Evolutionary conservation across 1,139 yeast species (phyloP).

Genomic region (Candida dubliniensis): DNA sequence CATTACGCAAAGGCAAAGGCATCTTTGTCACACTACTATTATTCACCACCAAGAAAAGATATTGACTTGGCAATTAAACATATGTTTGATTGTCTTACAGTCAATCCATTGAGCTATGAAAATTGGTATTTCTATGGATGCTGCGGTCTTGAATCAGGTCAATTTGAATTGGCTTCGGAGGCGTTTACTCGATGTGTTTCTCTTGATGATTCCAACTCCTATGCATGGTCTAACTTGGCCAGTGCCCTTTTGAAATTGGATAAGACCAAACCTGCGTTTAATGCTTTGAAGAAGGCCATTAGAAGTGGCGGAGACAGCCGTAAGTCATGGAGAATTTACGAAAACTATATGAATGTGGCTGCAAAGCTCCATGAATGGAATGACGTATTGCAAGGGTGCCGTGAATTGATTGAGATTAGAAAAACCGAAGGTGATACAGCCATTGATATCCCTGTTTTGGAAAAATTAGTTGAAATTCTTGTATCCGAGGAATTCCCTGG

Average conservation of each 20-base stretch:
- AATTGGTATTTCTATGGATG: conserved; percentile 96
- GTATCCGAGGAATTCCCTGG: conserved; percentile 53
- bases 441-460: conserved; percentile 75
- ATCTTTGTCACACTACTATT: conserved; percentile 72
- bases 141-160: conserved; percentile 72
- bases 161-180: conserved; percentile 80
- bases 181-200: conserved; percentile 93
- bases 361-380: conserved; percentile 81
- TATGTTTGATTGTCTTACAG: conserved; percentile 70
- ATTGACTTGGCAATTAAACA: conserved; percentile 60
- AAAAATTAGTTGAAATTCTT: conserved; percentile 67
- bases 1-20: conserved; percentile 83
- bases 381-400: conserved; percentile 75
- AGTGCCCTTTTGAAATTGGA: conserved; percentile 68
- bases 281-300: conserved; percentile 78
- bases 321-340: conserved; percentile 88
- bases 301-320: conserved; percentile 62
- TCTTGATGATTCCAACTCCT: conserved; percentile 76
- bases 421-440: conserved; percentile 59
- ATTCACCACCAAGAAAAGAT: conserved; percentile 65
- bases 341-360: conserved; percentile 82
- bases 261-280: conserved; percentile 74
- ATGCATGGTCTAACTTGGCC: conserved; percentile 94
- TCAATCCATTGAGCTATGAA: conserved; percentile 74
- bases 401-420: conserved; percentile 54